These are phyloP conservation scores for Candida palmyrensis DNA, from an alignment of 805 yeast species.

Conservation along the genomic window DNA sequence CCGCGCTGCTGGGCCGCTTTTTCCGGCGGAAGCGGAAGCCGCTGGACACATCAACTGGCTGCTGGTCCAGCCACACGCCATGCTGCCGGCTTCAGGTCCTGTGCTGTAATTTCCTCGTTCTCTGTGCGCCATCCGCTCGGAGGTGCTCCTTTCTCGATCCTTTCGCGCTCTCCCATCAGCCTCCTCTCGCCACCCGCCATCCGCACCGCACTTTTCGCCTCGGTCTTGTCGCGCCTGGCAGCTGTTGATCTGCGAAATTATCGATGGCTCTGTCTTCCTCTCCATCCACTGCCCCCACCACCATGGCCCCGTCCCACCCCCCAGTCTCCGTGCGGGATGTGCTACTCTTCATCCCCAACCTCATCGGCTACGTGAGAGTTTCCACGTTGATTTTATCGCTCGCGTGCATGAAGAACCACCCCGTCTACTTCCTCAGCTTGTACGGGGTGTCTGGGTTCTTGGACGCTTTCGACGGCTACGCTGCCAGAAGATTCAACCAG, in stretches of 20 bases:
- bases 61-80: too few relatives aligned
- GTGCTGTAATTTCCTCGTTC: too few relatives aligned
- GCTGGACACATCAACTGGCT: too few relatives aligned
- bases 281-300: neutral
- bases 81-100: too few relatives aligned
- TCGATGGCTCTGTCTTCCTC: neutral
- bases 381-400: conserved; percentile 77
- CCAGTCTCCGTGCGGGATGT: conserved; percentile 46
- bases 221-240: neutral
- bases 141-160: too few relatives aligned
- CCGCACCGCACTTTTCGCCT: too few relatives aligned
- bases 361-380: conserved; percentile 86
- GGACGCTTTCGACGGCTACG: conserved; percentile 95
- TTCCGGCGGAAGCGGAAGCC: too few relatives aligned
- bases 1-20: too few relatives aligned
- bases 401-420: conserved; percentile 77
- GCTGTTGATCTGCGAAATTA: too few relatives aligned
- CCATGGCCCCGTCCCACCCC: neutral
- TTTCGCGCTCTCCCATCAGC: too few relatives aligned
- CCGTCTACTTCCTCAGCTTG: conserved; percentile 66
- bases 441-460: conserved; percentile 86
- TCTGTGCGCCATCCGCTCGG: too few relatives aligned
- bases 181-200: too few relatives aligned
- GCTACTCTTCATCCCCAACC: conserved; percentile 80
- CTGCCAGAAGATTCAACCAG: conserved; percentile 86